Evolutionary conservation across 2,329 filamentous ascomycete genomes (phyloP).

Genomic region (Chalaropsis thielavioides): DNA sequence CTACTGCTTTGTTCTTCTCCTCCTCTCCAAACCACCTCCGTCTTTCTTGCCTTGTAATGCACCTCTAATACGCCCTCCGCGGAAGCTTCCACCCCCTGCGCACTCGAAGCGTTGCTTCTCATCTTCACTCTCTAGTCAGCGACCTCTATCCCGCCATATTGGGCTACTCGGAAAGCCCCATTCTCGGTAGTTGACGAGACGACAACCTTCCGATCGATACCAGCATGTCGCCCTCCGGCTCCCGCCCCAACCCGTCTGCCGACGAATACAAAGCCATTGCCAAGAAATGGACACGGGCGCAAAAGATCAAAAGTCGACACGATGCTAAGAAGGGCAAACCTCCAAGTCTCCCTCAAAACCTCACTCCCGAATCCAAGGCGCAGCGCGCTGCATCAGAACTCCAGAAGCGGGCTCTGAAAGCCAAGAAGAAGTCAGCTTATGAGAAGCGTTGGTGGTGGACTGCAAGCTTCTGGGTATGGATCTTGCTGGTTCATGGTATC

Average conservation of each 20-base stretch:
- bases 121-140: not conserved
- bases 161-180: not conserved
- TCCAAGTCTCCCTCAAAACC: not conserved
- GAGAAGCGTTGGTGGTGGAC: constrained; percentile 43
- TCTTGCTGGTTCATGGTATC: constrained; percentile 58
- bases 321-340: constrained; percentile 23
- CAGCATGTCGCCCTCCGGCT: not conserved
- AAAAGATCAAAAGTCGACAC: constrained; percentile 33
- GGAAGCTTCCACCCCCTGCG: constrained; percentile 17
- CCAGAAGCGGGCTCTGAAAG: constrained; percentile 10
- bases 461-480: constrained; percentile 53
- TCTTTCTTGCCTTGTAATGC: constrained; percentile 12
- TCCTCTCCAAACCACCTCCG: not conserved
- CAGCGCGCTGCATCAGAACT: constrained; percentile 7
- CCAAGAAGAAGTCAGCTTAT: constrained; percentile 24
- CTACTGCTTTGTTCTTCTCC: not conserved
- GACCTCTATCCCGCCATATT: not conserved
- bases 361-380: constrained; percentile 7
- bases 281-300: constrained; percentile 39
- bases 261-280: constrained; percentile 40
- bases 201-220: not conserved
- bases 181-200: not conserved
- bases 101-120: constrained; percentile 10
- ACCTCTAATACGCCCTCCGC: constrained; percentile 8
- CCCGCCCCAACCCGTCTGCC: constrained; percentile 2